Percentiles rank a stretch among this genome's conserved stretches.
phyloP scores from a whole-genome alignment of 164 flowering plant species.

The Akebia trifoliata region DNA sequence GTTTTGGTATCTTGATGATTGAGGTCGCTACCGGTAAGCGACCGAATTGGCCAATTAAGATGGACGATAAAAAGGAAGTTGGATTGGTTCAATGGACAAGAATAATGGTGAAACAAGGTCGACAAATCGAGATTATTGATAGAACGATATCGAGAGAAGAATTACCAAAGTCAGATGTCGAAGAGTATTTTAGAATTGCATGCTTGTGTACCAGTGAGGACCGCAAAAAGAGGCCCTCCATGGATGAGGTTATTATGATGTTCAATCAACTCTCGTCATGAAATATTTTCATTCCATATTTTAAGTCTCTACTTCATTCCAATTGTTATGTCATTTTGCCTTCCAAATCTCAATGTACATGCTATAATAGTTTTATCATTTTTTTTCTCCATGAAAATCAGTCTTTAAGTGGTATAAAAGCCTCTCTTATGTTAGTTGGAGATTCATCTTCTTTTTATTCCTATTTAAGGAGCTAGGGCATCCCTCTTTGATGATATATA shows the following conservation, averaged over 20 bases:
- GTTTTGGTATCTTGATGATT: conserved; percentile 73
- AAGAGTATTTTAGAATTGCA: conserved; percentile 55
- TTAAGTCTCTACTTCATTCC: too few relatives aligned
- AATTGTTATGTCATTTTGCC: too few relatives aligned
- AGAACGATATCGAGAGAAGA: conserved; percentile 23
- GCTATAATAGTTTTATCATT: too few relatives aligned
- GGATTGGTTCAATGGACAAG: conserved; percentile 56
- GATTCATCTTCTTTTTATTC: too few relatives aligned
- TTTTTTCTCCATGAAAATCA: too few relatives aligned
- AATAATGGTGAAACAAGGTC: conserved; percentile 27
- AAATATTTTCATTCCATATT: too few relatives aligned
- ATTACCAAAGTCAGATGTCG: conserved; percentile 31
- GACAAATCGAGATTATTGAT: conserved; percentile 51
- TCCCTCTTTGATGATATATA: too few relatives aligned
- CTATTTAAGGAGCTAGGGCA: too few relatives aligned
- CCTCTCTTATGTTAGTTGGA: too few relatives aligned
- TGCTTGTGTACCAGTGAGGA: conserved; percentile 38
- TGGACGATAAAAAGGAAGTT: conserved; percentile 33
- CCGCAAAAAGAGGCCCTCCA: conserved; percentile 46
- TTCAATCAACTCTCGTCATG: conserved; percentile 28
- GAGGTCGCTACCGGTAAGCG: conserved; percentile 62
- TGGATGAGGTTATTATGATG: conserved; percentile 44
- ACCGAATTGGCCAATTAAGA: conserved; percentile 51
- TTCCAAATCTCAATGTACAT: too few relatives aligned
- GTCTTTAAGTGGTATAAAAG: too few relatives aligned